Evolutionary conservation across 192 early-diverging fungal species (phyloP), one percentile per base, ranked within the genome.

Genomic region (Linnemannia zychae): DNA sequence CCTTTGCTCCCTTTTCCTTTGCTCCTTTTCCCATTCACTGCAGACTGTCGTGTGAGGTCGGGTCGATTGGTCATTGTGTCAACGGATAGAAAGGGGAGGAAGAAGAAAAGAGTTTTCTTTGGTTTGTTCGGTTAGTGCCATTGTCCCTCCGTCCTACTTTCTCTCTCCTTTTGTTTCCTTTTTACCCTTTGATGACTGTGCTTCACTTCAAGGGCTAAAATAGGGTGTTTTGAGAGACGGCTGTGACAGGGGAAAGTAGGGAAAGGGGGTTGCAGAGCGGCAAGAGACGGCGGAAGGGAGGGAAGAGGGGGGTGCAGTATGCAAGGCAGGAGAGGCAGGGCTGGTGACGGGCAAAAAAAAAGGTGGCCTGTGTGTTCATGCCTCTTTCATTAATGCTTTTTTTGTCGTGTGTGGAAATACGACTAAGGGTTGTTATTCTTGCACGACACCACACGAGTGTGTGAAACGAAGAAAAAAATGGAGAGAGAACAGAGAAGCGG

Each of bases 371-470:
- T 63, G 57, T 63, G 57, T 63, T 63, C 3, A 33, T 63, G 53
- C 53, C 53, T 28, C 53, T 60, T 60, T 60, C 9, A 28, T 60
- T 60, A n/a, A n/a, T 7, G 9, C n/a, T 38, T 24, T 71, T 44
- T 16, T 28, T 38, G 33, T 69, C 18, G 38, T 6, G 50, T 52
- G 22, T 22, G n/a, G 24, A 28, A n/a, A n/a, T n/a, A n/a, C n/a
- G 57, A 13, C 12, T 15, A 63, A 28, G 57, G 57, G 24, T 63
- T 28, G 24, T 13, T 9, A 28, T 28, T 63, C 11, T 63, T 63
- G 57, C 57, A 63, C 57, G 57, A 63, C 57, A 63, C 57, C 57
- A 63, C 57, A 63, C 57, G 57, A 63, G 24, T 63, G 57, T 33
- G 57, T 63, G 31, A 63, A 12, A 0, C 20, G 9, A 2, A 7